phyloP scores from a whole-genome alignment of 83 land plant species.

The Larix sibirica region DNA sequence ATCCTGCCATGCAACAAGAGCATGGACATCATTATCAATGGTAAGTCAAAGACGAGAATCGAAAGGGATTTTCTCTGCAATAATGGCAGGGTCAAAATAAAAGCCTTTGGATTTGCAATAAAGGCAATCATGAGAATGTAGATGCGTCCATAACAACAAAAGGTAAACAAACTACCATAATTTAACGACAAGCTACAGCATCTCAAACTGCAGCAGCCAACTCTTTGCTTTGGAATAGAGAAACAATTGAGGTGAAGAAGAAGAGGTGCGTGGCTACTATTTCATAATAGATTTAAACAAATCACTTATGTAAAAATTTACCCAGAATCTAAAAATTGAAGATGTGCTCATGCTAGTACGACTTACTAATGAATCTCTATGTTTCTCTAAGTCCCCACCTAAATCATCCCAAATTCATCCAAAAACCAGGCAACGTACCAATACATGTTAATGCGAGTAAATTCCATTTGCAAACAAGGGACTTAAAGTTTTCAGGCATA shows the following conservation, averaged over 20 bases:
- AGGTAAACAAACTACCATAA: neutral
- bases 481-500: neutral
- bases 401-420: neutral
- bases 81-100: neutral
- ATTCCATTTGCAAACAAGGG: neutral
- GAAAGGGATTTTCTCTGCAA: neutral
- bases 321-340: too few species aligned
- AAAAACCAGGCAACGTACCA: constrained; percentile 1
- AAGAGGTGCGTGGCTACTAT: neutral
- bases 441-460: neutral
- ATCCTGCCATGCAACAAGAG: neutral
- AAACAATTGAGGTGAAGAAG: neutral
- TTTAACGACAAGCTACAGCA: neutral
- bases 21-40: neutral
- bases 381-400: neutral
- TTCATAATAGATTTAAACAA: neutral
- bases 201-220: neutral
- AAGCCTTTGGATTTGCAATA: neutral
- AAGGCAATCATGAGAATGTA: neutral
- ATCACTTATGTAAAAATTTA: neutral
- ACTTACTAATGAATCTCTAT: neutral
- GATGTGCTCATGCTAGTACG: too few species aligned
- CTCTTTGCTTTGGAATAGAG: neutral
- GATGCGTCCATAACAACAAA: neutral
- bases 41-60: neutral